Evolutionary conservation across 1,139 yeast genomes (phyloP), one percentile per base, ranked within the genome.

Genomic region (Meyerozyma sp.): DNA sequence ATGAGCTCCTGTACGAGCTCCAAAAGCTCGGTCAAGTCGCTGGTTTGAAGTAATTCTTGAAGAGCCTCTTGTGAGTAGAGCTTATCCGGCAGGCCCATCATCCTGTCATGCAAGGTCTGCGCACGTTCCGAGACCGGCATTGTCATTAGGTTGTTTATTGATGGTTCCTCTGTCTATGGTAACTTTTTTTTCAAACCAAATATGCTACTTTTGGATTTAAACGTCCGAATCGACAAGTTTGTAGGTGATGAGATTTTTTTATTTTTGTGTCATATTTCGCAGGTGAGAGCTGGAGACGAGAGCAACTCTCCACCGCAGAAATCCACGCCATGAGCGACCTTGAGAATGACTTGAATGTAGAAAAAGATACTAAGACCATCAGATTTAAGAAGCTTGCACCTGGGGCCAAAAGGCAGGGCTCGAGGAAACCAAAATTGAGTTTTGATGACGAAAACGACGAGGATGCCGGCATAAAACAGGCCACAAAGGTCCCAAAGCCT

Each of bases 1-100:
- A 84, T 66, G 41, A 88, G 71, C 50, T 81, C 84, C 61, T 88
- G 95, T 1, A 84, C 79, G 40, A 77, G 61, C 25, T 63, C 64
- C 74, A 85, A 75, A 42, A 88, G 65, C 46, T 79, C 82, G 34
- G 62, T 63, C 44, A 61, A 65, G 51, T 60, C 61, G 44, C 58
- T 50, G 44, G 49, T 66, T 58, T 50, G 56, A 10, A 77, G 60
- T 37, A 81, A 51, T 35, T 64, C 65, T 50, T 73, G 74, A 46
- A 87, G 69, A 52, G 85, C 88, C 8, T 69, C 70, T 60, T 85
- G 93, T 8, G 77, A 63, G 58, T 73, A 85, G 39, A 76, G 55
- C 32, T 77, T 69, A 11, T 70, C 52, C 2, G 77, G 74, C 27
- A 65, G 61, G 49, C 68, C 74, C 50, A 75, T 58, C 94, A 86